phyloP scores from a whole-genome alignment of 164 flowering plant genomes.

The Stephania japonica region DNA sequence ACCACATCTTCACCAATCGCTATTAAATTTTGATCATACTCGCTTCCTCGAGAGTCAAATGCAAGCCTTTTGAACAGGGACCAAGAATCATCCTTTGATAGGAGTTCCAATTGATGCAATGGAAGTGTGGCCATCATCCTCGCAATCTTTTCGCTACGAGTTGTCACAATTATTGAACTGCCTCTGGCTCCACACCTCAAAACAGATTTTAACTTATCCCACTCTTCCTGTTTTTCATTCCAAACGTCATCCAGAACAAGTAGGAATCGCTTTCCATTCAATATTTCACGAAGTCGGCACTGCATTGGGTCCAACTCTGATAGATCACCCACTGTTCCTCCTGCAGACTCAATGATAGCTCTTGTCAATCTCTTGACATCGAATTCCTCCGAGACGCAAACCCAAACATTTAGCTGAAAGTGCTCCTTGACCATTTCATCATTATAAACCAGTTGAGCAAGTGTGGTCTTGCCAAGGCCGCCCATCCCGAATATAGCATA shows the following conservation, averaged over 20 bases:
- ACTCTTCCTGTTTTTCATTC: neutral
- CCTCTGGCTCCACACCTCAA: neutral
- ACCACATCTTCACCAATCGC: neutral
- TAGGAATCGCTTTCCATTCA: no score
- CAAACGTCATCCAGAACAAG: conserved; percentile 7
- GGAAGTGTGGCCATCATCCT: neutral
- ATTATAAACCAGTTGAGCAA: neutral
- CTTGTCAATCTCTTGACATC: neutral
- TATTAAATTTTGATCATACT: neutral
- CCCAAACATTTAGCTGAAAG: neutral
- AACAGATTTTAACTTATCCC: neutral
- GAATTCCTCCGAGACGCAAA: no score
- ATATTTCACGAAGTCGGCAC: neutral
- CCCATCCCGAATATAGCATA: neutral
- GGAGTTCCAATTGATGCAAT: neutral
- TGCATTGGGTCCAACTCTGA: neutral
- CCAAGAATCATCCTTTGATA: conserved; percentile 5
- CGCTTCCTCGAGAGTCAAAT: neutral
- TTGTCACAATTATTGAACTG: conserved; percentile 1
- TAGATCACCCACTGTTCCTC: neutral
- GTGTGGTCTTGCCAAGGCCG: neutral
- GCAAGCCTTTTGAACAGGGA: neutral
- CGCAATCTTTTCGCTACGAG: neutral
- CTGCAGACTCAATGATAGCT: neutral
- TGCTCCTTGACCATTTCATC: neutral